Evolutionary conservation across 495 filamentous ascomycete genomes (phyloP), one percentile per base, ranked within the genome.

Genomic region (Talaromyces stipitatus): DNA sequence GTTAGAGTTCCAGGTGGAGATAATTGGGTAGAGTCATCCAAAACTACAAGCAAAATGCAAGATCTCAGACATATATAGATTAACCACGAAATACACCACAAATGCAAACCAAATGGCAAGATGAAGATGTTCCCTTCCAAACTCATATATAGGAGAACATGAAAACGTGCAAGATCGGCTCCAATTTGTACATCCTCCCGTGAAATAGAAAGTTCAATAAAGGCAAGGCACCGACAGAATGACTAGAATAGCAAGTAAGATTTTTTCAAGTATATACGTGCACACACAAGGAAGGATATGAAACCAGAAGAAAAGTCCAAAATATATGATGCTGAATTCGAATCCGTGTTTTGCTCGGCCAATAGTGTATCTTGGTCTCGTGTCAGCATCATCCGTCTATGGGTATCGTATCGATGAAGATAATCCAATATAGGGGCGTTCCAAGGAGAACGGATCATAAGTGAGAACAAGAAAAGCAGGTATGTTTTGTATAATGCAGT

Each of bases 351-450:
- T 41, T 41, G 36, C 36, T 14, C 16, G 18, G 5, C 33, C 47
- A 41, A 53, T 11, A 53, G n/a, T 30, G 50, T 32, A 32, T 20
- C 16, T 32, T 53, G n/a, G 48, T 29, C 14, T 51, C 48, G n/a
- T 29, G 48, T 51, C 48, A 51, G 48, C 48, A 51, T 51, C 48
- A 51, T 51, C 20, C 24, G 48, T 51, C 48, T 51, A 51, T 45
- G 32, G 36, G 52, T 55, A 55, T 55, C 52, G 36, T 38, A 23
- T 55, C 32, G 18, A 38, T 23, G 18, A 26, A 36, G 28, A 20
- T 51, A 53, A 12, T 36, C n/a, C 50, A 16, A 41, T 5, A 41
- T 8, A 48, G 24, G 14, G 14, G 26, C 36, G 41, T 55, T 55
- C 46, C 56, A 54, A 14, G 12, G 33, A 22, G 27, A 38, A 22